Evolutionary conservation across 2,329 filamentous ascomycete genomes (phyloP).

Genomic region (Colletotrichum filicis): DNA sequence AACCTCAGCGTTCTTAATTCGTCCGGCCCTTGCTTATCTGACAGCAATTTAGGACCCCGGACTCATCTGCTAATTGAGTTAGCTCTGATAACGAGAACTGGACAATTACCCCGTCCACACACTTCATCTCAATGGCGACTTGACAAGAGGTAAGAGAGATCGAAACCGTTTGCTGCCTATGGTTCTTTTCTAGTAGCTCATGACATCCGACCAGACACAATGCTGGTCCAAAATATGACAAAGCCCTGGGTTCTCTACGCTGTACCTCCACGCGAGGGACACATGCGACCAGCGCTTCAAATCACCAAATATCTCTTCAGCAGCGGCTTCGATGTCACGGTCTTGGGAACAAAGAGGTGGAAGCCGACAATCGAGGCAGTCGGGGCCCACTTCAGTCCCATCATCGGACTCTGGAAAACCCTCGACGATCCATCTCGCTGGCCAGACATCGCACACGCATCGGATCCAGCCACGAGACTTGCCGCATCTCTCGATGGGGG

Average conservation of each 20-base stretch:
- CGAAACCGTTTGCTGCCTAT: too few relatives aligned
- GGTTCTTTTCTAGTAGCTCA: background rate
- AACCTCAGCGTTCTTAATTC: too few relatives aligned
- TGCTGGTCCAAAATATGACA: background rate
- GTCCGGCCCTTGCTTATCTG: background rate
- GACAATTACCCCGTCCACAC: background rate
- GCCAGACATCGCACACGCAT: constrained; percentile 4
- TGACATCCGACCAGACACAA: background rate
- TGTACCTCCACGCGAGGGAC: constrained; percentile 15
- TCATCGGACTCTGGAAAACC: constrained; percentile 20
- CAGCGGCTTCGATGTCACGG: constrained; percentile 8
- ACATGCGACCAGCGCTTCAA: constrained; percentile 25
- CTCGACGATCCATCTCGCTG: constrained; percentile 19
- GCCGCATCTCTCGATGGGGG: constrained; percentile 18
- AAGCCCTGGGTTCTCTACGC: constrained; percentile 1
- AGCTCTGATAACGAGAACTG: background rate
- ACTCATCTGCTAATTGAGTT: background rate
- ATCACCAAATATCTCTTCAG: background rate
- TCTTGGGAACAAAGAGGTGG: constrained; percentile 15
- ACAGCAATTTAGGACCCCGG: background rate
- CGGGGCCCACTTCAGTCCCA: constrained; percentile 14
- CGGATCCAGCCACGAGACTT: background rate
- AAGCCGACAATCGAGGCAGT: background rate
- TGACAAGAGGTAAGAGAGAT: background rate
- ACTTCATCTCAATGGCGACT: background rate